These are phyloP conservation scores for Alternaria atra DNA, from an alignment of 2,329 filamentous ascomycete species.

Conservation along the genomic window DNA sequence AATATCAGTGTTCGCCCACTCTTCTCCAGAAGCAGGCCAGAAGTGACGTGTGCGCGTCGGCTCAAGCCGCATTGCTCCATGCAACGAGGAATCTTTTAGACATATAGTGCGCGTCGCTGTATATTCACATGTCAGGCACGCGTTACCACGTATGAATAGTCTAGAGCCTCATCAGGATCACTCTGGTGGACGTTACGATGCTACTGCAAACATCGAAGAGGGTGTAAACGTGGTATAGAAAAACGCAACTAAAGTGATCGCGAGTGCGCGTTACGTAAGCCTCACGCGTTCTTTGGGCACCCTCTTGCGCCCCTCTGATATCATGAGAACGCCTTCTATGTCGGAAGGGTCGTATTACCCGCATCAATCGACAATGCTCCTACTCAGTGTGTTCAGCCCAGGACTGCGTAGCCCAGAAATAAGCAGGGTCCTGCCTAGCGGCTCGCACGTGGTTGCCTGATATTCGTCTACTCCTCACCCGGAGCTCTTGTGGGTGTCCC, in stretches of 20 bases:
- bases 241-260: not conserved
- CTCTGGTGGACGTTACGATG: not conserved
- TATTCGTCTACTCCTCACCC: slow-evolving; percentile 1
- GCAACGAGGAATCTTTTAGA: not conserved
- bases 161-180: no score
- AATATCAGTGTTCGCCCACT: not conserved
- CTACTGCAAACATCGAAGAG: not conserved
- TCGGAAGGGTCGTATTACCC: not conserved
- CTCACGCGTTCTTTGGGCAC: not conserved
- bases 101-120: not conserved
- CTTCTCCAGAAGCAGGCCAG: not conserved
- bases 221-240: not conserved
- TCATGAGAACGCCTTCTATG: not conserved
- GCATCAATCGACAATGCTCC: not conserved
- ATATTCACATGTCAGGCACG: not conserved
- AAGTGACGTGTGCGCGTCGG: not conserved
- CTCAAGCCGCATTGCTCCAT: not conserved
- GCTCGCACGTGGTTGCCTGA: slow-evolving; percentile 9
- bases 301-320: not conserved
- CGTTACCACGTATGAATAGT: not conserved
- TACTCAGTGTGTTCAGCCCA: not conserved
- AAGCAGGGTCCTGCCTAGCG: slow-evolving; percentile 9
- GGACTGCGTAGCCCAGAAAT: not conserved
- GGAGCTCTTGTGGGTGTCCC: not conserved
- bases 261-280: slow-evolving; percentile 1